Base-by-base conservation (phyloP, 2,329 filamentous ascomycete genomes). In the Corynespora cassiicola region DNA sequence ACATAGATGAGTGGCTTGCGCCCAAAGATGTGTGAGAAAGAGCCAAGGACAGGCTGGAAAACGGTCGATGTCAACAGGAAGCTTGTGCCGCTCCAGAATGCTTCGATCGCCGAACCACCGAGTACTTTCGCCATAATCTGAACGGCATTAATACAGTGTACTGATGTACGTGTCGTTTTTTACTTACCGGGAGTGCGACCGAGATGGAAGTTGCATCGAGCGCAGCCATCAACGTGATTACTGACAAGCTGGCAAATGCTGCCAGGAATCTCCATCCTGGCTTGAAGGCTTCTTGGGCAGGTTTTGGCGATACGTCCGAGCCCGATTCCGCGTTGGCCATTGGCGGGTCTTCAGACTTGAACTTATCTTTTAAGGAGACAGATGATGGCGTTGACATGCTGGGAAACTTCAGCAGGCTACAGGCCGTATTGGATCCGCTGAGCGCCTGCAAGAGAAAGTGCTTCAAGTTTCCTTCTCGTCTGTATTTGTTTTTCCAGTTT, bases 161-260 rank as follows among this genome's bases (percentile, higher is more conserved):
- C 19, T 18, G 28, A 19, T 18, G 21, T 10, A 22, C 2, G 5
- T 8, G 26, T 16, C 10, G 7, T 27, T 6, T 21, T 11, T 26
- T 5, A 42, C 60, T 10, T 54, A 68, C 66, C 9, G 66, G 60
- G 28, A 86, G 65, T 4, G 84, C 82, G 6, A 85, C 81, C 4
- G 80, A 82, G 34, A 86, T 73, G 4, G 79, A 84, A 1, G 83
- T 86, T 4, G 82, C 82, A 61, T 87, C 84, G 18, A 87, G 70
- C 9, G 84, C 81, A 2, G 82, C 79, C 68, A 84, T 82, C 12
- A 86, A 67, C 3, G 77, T 77, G 36, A 86, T 70, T 29, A 80
- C 69, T 6, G 72, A 69, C 6, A 84, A 68, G 23, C 79, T 76
- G 19, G 61, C 47, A 51, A 81, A 80, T 23, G 75, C 76, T 12